Conservation (phyloP, 495 filamentous ascomycete species). For the Neurospora africana region DNA sequence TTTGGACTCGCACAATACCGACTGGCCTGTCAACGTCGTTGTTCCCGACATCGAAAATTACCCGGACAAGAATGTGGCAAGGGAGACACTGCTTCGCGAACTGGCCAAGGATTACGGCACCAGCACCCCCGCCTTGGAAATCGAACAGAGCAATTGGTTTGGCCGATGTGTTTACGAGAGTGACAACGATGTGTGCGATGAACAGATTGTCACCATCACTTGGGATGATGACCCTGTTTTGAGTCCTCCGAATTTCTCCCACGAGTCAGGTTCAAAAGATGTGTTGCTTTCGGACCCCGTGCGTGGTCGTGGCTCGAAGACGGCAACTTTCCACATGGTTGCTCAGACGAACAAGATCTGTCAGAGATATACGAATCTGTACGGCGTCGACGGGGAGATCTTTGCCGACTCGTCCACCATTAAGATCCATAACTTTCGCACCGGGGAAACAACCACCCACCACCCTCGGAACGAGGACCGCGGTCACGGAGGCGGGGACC, state of each 20-base stretch:
- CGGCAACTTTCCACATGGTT: constrained; percentile 86
- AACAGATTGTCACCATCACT: constrained; percentile 74
- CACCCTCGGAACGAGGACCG: constrained; percentile 41
- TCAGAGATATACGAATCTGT: constrained; percentile 68
- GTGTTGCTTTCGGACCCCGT: constrained; percentile 6
- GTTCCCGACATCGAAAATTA: constrained; percentile 82
- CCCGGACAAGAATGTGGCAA: constrained; percentile 28
- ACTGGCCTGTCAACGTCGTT: constrained; percentile 83
- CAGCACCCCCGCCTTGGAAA: constrained; percentile 36
- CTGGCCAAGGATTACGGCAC: constrained; percentile 61
- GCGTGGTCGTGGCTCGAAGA: constrained; percentile 57
- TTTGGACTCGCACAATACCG: constrained; percentile 42
- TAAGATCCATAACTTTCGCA: constrained; percentile 52
- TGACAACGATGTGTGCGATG: constrained; percentile 86
- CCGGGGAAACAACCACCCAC: constrained; percentile 42
- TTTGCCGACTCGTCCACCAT: constrained; percentile 63
- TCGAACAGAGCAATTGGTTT: constrained; percentile 66
- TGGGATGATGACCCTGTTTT: constrained; percentile 61
- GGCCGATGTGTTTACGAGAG: constrained; percentile 89
- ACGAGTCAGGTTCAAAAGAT: not conserved
- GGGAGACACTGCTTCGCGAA: constrained; percentile 32
- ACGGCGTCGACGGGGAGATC: constrained; percentile 79
- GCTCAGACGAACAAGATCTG: constrained; percentile 82
- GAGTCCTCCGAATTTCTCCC: not conserved
- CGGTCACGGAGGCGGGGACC: constrained; percentile 82